Conservation (phyloP, 768 basidiomycete species). For the Rhodotorula kratochvilovae region DNA sequence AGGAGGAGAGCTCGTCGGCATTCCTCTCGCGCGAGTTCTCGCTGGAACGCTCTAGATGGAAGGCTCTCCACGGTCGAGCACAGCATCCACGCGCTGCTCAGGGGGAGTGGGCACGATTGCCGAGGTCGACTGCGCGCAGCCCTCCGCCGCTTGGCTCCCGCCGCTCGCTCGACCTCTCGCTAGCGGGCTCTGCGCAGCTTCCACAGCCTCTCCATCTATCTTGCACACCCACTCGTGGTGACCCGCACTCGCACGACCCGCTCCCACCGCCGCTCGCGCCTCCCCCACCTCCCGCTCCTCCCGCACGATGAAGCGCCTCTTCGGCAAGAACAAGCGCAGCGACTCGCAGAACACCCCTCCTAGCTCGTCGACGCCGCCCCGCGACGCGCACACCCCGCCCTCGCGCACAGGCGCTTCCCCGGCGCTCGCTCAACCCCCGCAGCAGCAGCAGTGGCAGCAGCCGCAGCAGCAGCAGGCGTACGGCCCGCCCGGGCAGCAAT, state of each 20-base stretch:
- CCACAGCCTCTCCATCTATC: not conserved
- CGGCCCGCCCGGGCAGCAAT: not conserved
- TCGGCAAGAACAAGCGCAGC: slow-evolving; percentile 10
- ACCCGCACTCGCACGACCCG: not conserved
- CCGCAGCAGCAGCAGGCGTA: not conserved
- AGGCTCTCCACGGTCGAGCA: too few species aligned
- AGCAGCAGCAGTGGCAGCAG: not conserved
- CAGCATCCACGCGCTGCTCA: too few species aligned
- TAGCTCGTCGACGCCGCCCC: not conserved
- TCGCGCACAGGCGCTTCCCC: not conserved
- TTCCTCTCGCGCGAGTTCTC: too few species aligned
- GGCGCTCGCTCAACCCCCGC: not conserved
- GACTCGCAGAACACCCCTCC: not conserved
- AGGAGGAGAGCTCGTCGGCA: too few species aligned
- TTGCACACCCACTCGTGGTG: not conserved
- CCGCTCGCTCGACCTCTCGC: not conserved
- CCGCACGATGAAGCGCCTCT: slow-evolving; percentile 21
- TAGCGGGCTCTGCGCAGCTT: not conserved
- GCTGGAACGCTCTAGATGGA: too few species aligned
- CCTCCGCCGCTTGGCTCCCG: not conserved
- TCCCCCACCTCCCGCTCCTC: not conserved
- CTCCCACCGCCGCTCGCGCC: not conserved
- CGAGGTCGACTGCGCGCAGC: not conserved
- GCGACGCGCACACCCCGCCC: not conserved
- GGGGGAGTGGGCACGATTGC: not conserved